Conservation (phyloP, 495 filamentous ascomycete genomes). For the Xylaria curta region DNA sequence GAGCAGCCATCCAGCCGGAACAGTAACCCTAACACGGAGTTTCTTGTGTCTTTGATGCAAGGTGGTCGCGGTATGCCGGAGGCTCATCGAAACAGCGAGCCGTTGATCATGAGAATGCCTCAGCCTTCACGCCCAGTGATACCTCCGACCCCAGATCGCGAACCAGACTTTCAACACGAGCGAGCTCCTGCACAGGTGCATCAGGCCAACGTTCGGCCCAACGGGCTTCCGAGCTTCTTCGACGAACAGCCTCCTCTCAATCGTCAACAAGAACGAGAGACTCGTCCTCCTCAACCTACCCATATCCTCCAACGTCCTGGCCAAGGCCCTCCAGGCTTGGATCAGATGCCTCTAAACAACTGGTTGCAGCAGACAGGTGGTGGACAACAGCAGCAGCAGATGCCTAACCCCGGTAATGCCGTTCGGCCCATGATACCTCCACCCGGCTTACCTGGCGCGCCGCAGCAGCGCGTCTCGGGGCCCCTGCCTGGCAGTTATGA, state of each 20-base stretch:
- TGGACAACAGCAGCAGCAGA: constrained; percentile 49
- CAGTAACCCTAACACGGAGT: constrained; percentile 58
- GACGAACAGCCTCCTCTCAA: constrained; percentile 51
- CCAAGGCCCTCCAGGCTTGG: constrained; percentile 53
- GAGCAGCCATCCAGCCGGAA: constrained; percentile 47
- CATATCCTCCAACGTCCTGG: constrained; percentile 61
- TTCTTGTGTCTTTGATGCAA: constrained; percentile 63
- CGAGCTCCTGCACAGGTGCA: constrained; percentile 37
- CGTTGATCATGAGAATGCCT: constrained; percentile 45
- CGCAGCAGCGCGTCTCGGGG: constrained; percentile 50
- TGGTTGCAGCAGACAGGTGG: constrained; percentile 51
- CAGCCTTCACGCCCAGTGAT: constrained; percentile 46
- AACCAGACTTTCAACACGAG: constrained; percentile 49
- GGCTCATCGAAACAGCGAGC: constrained; percentile 50
- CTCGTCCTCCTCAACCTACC: constrained; percentile 54
- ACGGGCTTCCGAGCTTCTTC: constrained; percentile 47
- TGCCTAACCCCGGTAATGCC: constrained; percentile 42
- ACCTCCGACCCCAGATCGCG: constrained; percentile 49
- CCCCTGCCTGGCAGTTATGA: constrained; percentile 55
- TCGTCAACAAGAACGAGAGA: constrained; percentile 44
- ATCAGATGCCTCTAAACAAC: constrained; percentile 52
- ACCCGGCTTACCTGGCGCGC: constrained; percentile 53
- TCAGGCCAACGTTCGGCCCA: constrained; percentile 35
- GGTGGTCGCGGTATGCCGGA: constrained; percentile 51
- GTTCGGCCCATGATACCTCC: constrained; percentile 59